A percentile compares a stretch with the other conserved stretches of the same genome.
Conservation (phyloP, 768 basidiomycete species). For the Amanita fuliginea region DNA sequence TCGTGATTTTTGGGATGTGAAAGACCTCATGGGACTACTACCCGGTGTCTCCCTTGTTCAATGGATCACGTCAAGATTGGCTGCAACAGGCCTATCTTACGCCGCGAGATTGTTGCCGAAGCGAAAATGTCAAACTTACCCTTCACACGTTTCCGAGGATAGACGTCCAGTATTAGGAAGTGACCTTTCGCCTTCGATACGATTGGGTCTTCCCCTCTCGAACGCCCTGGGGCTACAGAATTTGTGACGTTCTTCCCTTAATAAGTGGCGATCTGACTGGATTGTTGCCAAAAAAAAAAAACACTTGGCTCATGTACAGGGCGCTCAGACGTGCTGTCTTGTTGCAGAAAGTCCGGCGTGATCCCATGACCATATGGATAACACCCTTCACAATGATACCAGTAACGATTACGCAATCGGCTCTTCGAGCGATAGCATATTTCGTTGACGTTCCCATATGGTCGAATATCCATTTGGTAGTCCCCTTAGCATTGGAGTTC, state of each 20-base stretch:
- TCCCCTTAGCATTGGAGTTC: conserved; percentile 4
- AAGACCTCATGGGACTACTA: conserved; percentile 63
- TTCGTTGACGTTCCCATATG: conserved; percentile 7
- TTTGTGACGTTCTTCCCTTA: conserved; percentile 1
- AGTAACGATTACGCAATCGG: not conserved
- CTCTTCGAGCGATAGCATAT: not conserved
- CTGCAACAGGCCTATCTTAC: conserved; percentile 45
- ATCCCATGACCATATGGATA: not conserved
- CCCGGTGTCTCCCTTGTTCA: conserved; percentile 59
- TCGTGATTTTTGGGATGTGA: conserved; percentile 73
- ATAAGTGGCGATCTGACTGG: not conserved
- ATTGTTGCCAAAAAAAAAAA: not conserved
- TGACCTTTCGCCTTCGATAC: conserved; percentile 3
- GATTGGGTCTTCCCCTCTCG: not conserved
- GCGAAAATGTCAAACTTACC: conserved; percentile 8
- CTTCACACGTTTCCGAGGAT: conserved; percentile 7
- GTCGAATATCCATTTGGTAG: conserved; percentile 7
- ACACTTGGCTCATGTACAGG: not conserved
- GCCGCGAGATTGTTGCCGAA: conserved; percentile 22
- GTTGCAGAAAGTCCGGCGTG: not conserved
- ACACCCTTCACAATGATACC: not conserved
- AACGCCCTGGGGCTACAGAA: conserved; percentile 6
- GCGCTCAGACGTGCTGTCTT: not conserved
- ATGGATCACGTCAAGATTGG: conserved; percentile 57
- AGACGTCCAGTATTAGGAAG: conserved; percentile 12